Percentiles rank a stretch among this genome's conserved stretches.
These are phyloP conservation scores for Wickerhamiella australiensis DNA, from an alignment of 805 yeast genomes.

Conservation along the genomic window DNA sequence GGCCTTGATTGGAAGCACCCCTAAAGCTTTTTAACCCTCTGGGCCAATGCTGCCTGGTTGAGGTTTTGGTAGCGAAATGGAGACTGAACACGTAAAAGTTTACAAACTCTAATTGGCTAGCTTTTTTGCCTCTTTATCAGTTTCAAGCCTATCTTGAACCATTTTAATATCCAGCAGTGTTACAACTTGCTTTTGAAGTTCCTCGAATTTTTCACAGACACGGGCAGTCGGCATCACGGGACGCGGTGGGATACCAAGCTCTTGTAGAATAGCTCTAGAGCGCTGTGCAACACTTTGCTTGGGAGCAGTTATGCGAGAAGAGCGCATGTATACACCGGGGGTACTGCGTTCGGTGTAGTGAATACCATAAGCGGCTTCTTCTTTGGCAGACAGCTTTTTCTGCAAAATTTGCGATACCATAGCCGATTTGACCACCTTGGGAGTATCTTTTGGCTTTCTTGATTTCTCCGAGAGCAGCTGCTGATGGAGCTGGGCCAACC, in stretches of 20 bases:
- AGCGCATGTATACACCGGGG: constrained; percentile 75
- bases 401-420: constrained; percentile 27
- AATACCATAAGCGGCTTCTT: constrained; percentile 76
- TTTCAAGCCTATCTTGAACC: constrained; percentile 75
- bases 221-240: constrained; percentile 82
- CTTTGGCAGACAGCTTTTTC: constrained; percentile 54
- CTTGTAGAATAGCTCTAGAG: constrained; percentile 52
- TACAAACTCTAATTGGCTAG: neutral
- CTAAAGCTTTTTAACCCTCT: too few species aligned
- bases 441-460: constrained; percentile 20
- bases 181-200: constrained; percentile 54
- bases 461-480: constrained; percentile 62
- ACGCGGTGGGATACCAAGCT: constrained; percentile 62
- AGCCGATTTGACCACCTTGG: constrained; percentile 21
- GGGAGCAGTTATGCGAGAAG: constrained; percentile 62
- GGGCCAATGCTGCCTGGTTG: too few species aligned
- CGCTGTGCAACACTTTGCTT: constrained; percentile 65
- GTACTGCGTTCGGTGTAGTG: constrained; percentile 41
- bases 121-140: constrained; percentile 47
- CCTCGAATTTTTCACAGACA: constrained; percentile 67
- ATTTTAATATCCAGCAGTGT: constrained; percentile 71
- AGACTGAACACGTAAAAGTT: too few species aligned
- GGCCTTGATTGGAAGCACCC: too few species aligned
- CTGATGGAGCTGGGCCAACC: constrained; percentile 74
- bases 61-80: too few species aligned